Base-by-base conservation (phyloP, 805 yeast genomes). In the Starmera amethionina region DNA sequence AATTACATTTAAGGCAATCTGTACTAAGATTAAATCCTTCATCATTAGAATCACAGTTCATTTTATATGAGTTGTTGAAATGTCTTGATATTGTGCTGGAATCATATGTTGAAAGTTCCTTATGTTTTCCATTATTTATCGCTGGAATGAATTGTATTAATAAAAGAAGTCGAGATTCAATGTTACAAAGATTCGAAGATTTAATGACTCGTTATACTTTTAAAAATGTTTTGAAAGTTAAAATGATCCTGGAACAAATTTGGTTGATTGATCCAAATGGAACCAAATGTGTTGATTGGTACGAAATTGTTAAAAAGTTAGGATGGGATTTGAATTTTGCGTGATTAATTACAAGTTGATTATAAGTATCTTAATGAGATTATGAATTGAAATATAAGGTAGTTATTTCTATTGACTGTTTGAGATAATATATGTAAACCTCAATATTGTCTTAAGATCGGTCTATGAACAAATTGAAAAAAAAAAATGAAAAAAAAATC, bases 271-370 rank as follows among this genome's bases (percentile, higher is more conserved):
- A 68, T 43, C 58, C 58, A 3, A 52, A 63, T 8, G 90, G 93
- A 0, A 70, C 73, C 22, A 65, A 62, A 40, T 77, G 73, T 45
- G 75, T 82, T 32, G 89, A 84, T 55, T 84, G 94, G 93, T 75
- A 75, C 52, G 72, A 67, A 30, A 69, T 82, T 35, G 76, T 84
- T 32, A 74, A 75, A 44, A 69, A 69, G 11, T 60, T 81, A 38
- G 85, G 83, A 3, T 83, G 93, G 90, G 85, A 83, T 53, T 63
- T 85, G 36, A 80, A 82, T 57, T 84, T 83, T 65, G 93, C 89
- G 13, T 60, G 35, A 46, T 8, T 8, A 29, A 3, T 4, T 13
- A 16, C 14, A 6, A 8, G 27, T 22, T 22, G 7, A 22, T 7
- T 22, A 22, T 22, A 22, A 22, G 5, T 22, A 22, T 4, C 4